Percentiles rank a stretch among this genome's conserved stretches.
Evolutionary conservation across 2,329 filamentous ascomycete genomes (phyloP).

Genomic region (Allantophomopsis lycopodina): DNA sequence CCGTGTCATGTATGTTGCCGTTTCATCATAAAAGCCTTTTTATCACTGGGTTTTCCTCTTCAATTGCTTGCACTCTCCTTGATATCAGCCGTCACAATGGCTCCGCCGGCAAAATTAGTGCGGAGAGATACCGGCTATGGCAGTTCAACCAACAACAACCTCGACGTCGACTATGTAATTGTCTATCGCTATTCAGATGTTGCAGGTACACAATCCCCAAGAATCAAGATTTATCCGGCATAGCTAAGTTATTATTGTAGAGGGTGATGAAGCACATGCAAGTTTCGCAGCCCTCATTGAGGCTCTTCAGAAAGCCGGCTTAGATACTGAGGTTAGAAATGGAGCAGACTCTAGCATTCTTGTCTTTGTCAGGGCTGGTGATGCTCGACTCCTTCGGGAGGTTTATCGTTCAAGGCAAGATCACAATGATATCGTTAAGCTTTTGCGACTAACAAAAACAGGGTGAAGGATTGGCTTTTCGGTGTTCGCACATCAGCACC

Average conservation of each 20-base stretch:
- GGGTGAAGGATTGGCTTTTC: slow-evolving; percentile 88
- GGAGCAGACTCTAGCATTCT: slow-evolving; percentile 64
- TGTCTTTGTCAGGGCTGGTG: slow-evolving; percentile 69
- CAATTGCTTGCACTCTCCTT: no score
- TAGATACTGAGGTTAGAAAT: slow-evolving; percentile 76
- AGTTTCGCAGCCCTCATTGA: slow-evolving; percentile 68
- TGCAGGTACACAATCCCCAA: slow-evolving; percentile 30
- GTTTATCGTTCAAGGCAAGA: slow-evolving; percentile 53
- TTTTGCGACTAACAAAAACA: slow-evolving; percentile 11
- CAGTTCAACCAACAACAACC: no score
- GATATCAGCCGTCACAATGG: no score
- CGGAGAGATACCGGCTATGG: no score
- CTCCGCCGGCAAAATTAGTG: no score
- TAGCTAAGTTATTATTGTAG: slow-evolving; percentile 25
- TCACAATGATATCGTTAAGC: no score
- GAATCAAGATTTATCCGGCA: background rate
- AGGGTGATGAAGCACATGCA: slow-evolving; percentile 53
- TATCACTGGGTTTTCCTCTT: no score
- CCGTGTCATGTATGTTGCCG: no score
- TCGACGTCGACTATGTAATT: slow-evolving; percentile 70
- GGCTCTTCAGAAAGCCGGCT: slow-evolving; percentile 62
- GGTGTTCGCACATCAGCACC: slow-evolving; percentile 71
- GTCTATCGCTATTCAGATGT: slow-evolving; percentile 59
- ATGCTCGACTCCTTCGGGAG: slow-evolving; percentile 61
- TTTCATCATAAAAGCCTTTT: no score